Base-by-base conservation (phyloP, 2,329 filamentous ascomycete genomes). In the Botrytis aclada region DNA sequence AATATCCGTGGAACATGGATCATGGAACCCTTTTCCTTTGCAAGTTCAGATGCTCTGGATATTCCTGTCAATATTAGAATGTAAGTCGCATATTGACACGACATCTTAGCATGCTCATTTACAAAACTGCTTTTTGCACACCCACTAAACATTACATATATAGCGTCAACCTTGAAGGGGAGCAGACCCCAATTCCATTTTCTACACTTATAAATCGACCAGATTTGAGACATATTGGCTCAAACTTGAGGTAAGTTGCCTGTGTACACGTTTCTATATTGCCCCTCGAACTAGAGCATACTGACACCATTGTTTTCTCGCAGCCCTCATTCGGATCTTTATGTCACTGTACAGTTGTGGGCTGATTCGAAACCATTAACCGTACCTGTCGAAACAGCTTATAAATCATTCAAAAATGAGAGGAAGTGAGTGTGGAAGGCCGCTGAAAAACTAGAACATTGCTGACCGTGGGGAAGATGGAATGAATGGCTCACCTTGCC, bases 1-100 rank as follows among this genome's bases (percentile, higher is more conserved):
- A 37, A 56, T 32, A 18, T 16, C 45, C 34, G 67, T 60, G 69
- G 73, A 79, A 78, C 67, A 80, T 79, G 78, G 77, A 77, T 62
- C 70, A 98, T 98, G 94, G 96, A 99, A 84, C 92, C 95, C 70
- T 98, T 97, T 83, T 97, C 95, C 43, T 98, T 98, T 85, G 95
- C 94, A 77, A 93, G 91, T 80, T 97, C 96, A 74, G 92, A 94
- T 77, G 90, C 93, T 82, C 87, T 98, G 78, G 88, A 94, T 78
- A 88, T 95, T 76, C 89, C 92, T 32, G 86, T 92, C 77, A 89
- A 85, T 83, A 85, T 92, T 78, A 88, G 89, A 82, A 90, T 92
- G 89, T 90, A 32, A 72, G 78, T 75, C 45, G 34, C 70, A 34
- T 9, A 16, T 25, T 29, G 22, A 45, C 41, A 32, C 3, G n/a